These are phyloP conservation scores for Schwanniomyces etchellsii DNA, from an alignment of 1,139 yeast species.

Conservation along the genomic window DNA sequence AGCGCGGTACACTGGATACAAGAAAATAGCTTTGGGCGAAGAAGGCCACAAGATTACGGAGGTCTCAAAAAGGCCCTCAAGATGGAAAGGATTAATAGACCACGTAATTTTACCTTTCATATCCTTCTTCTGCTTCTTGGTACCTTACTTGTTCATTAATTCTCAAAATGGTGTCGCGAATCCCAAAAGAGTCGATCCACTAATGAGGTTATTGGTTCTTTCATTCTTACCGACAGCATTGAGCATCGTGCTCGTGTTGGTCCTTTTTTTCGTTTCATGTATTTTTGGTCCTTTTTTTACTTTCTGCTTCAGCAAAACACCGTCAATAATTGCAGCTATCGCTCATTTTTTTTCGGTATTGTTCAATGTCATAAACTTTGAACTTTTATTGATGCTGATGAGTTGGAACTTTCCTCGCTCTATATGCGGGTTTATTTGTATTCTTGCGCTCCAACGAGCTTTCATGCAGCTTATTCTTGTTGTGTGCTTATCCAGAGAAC, in stretches of 20 bases:
- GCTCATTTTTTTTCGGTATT: conserved; percentile 51
- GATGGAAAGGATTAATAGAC: conserved; percentile 45
- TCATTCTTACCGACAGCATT: conserved; percentile 48
- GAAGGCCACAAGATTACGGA: conserved; percentile 5
- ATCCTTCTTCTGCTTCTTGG: conserved; percentile 34
- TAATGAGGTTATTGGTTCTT: conserved; percentile 47
- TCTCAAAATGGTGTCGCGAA: conserved; percentile 57
- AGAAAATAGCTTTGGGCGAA: conserved; percentile 13
- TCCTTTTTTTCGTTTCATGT: conserved; percentile 44
- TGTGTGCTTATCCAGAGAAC: conserved; percentile 53
- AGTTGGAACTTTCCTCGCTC: conserved; percentile 57
- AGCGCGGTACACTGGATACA: conserved; percentile 64
- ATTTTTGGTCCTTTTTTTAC: conserved; percentile 40
- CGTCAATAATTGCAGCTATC: conserved; percentile 40
- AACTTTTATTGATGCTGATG: conserved; percentile 57
- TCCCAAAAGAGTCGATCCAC: conserved; percentile 46
- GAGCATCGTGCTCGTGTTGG: conserved; percentile 37
- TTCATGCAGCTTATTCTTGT: conserved; percentile 39
- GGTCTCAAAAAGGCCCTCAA: conserved; percentile 31
- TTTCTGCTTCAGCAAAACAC: conserved; percentile 28
- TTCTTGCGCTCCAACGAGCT: conserved; percentile 49
- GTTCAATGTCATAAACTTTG: conserved; percentile 50
- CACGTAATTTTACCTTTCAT: conserved; percentile 49
- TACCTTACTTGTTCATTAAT: conserved; percentile 66
- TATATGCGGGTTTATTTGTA: conserved; percentile 52